phyloP scores from a whole-genome alignment of 1,284 basidiomycete genomes.

The Amylostereum areolatum region DNA sequence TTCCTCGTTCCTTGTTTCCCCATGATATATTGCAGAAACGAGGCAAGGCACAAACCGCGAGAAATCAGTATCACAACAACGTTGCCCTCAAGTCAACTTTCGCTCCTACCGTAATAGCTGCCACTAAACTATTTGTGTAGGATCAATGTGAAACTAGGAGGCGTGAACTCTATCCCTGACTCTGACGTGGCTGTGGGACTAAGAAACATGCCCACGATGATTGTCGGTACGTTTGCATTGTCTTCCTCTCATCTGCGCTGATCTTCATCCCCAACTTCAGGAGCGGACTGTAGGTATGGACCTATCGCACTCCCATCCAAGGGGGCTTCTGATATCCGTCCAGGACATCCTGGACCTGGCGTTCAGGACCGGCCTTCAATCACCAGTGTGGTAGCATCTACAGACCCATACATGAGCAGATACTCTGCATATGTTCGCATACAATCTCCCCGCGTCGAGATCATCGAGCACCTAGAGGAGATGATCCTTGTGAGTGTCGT shows the following conservation, averaged over 20 bases:
- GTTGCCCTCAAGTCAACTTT: constrained; percentile 38
- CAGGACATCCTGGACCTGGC: constrained; percentile 43
- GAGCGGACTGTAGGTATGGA: constrained; percentile 17
- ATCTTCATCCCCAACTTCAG: not conserved
- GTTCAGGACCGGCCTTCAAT: constrained; percentile 39
- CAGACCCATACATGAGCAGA: constrained; percentile 29
- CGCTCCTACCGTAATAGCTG: not conserved
- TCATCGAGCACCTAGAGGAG: constrained; percentile 35
- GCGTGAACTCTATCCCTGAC: constrained; percentile 28
- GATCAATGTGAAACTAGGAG: constrained; percentile 41
- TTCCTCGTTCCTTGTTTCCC: not conserved
- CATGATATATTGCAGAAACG: constrained; percentile 10
- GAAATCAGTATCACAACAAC: constrained; percentile 44
- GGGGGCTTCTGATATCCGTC: constrained; percentile 32
- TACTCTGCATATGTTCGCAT: constrained; percentile 36
- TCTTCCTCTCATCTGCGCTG: not conserved
- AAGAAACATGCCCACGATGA: constrained; percentile 26
- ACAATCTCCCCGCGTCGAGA: constrained; percentile 44
- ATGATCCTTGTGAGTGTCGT: constrained; percentile 31
- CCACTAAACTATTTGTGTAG: constrained; percentile 18
- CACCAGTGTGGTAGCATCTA: constrained; percentile 45
- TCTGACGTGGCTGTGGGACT: constrained; percentile 15
- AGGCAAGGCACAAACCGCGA: constrained; percentile 24
- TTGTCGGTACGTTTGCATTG: constrained; percentile 31
- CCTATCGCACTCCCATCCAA: too few relatives aligned